Evolutionary conservation across 2,329 filamentous ascomycete genomes (phyloP), one percentile per base, ranked within the genome.

Genomic region (Thelonectria olida): DNA sequence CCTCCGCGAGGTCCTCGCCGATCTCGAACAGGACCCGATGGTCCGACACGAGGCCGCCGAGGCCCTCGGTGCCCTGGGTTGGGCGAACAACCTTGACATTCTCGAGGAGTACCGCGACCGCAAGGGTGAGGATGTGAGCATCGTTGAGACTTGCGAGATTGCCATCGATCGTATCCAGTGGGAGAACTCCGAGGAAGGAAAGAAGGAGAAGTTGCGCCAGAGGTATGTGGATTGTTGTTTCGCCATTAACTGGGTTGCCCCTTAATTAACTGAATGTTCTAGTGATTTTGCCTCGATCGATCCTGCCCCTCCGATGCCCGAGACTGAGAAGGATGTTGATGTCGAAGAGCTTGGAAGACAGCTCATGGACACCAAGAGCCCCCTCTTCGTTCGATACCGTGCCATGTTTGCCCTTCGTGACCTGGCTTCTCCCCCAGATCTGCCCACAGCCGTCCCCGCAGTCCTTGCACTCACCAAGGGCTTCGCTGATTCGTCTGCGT

Each of bases 381-480:
- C 93, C 22, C 87, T 99, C 12, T 99, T 99, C 83, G 83, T 93
- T 75, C 90, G 96, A 75, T 99, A 99, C 81, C 89, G 96, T 73
- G 95, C 96, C 76, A 99, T 99, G 96, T 99, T 99, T 75, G 92
- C 93, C 60, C 89, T 99, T 53, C 91, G 96, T 74, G 96, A 99
- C 78, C 89, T 99, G 53, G 93, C 94, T 20, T 97, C 94, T 4
- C 96, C 96, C 15, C 94, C 95, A 9, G 91, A 97, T 74, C 88
- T 96, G 42, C 92, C 93, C 2, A 97, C 94, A 2, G 94, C 95
- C 7, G 87, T 93, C 15, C 90, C 92, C n/a, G 95, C 96, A 17
- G 87, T 99, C 54, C 85, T 90, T 44, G 92, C 94, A 10, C 86
- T 99, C 47, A 93, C 96, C 45, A 90, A 89, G 74, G 96, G 96